Evolutionary conservation across 1,139 yeast genomes (phyloP).

Genomic region (Saccharomyces pastorianus): DNA sequence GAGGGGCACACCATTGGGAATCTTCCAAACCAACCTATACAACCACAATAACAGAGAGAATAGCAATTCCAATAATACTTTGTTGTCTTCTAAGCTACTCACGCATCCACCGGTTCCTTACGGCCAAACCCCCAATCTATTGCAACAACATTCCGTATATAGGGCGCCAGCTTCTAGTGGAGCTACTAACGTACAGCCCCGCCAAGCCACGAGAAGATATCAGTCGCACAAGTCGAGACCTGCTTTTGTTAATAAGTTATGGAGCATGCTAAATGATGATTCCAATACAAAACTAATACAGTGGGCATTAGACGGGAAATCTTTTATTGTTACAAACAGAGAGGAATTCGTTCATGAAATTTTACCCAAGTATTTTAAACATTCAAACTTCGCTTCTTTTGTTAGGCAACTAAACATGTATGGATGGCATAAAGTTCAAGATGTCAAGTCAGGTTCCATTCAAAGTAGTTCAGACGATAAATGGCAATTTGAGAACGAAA

Average conservation of each 20-base stretch:
- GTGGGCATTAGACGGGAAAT: conserved; percentile 81
- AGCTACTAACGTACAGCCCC: neutral
- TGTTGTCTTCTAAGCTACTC: conserved; percentile 9
- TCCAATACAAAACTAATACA: conserved; percentile 59
- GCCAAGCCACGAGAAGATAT: neutral
- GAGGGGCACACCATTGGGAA: conserved; percentile 11
- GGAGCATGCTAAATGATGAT: conserved; percentile 91
- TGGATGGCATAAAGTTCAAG: conserved; percentile 88
- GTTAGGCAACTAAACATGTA: conserved; percentile 92
- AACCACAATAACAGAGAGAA: neutral
- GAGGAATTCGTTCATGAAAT: conserved; percentile 82
- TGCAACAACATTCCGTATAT: neutral
- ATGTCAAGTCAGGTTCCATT: conserved; percentile 36
- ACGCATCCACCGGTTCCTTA: conserved; percentile 6
- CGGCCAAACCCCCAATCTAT: neutral
- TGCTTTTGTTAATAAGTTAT: conserved; percentile 83
- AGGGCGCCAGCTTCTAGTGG: neutral
- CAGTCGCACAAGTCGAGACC: conserved; percentile 44
- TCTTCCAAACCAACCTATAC: conserved; percentile 5
- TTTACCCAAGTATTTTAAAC: conserved; percentile 86
- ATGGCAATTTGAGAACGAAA: conserved; percentile 80
- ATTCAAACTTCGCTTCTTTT: conserved; percentile 87
- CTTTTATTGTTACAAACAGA: conserved; percentile 75
- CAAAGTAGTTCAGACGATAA: conserved; percentile 30
- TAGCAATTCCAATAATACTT: neutral